Evolutionary conservation across 768 basidiomycete genomes (phyloP).

Genomic region (Boletus tomentosulus): DNA sequence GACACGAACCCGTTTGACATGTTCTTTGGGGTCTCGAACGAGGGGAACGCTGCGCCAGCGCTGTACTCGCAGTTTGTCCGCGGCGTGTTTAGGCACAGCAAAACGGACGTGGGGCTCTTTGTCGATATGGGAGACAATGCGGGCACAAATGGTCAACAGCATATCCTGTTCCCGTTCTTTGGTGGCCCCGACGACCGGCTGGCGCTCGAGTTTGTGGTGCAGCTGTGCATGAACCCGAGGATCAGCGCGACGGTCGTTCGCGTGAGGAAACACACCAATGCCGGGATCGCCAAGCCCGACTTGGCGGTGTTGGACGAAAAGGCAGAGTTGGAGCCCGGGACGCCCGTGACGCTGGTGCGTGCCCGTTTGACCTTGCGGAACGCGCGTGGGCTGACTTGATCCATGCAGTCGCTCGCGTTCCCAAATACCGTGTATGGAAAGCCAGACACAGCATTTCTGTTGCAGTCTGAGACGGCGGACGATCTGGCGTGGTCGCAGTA

Average conservation of each 20-base stretch:
- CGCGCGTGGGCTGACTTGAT: background rate
- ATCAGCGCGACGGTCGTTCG: constrained; percentile 74
- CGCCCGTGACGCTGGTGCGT: constrained; percentile 8
- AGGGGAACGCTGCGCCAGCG: constrained; percentile 48
- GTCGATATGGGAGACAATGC: constrained; percentile 58
- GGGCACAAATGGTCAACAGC: constrained; percentile 38
- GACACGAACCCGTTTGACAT: constrained; percentile 70
- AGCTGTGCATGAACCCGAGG: constrained; percentile 60
- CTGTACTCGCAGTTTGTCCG: constrained; percentile 84
- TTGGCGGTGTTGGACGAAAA: constrained; percentile 57
- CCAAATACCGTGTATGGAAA: constrained; percentile 73
- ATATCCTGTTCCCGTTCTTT: constrained; percentile 85
- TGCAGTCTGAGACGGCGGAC: constrained; percentile 83
- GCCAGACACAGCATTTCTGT: constrained; percentile 55
- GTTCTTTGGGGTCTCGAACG: constrained; percentile 56
- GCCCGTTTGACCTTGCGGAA: background rate
- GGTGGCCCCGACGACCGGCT: constrained; percentile 93
- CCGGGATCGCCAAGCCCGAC: constrained; percentile 53
- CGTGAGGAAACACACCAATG: constrained; percentile 37
- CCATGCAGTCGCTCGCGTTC: constrained; percentile 42
- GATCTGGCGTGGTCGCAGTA: constrained; percentile 71
- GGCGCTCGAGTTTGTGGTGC: constrained; percentile 75
- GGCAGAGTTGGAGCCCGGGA: constrained; percentile 29
- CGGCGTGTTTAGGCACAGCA: constrained; percentile 67
- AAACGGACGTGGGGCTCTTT: constrained; percentile 79